Percentiles rank a stretch among this genome's conserved stretches.
Evolutionary conservation across 2,329 filamentous ascomycete genomes (phyloP).

Genomic region (Thielaviopsis musarum): DNA sequence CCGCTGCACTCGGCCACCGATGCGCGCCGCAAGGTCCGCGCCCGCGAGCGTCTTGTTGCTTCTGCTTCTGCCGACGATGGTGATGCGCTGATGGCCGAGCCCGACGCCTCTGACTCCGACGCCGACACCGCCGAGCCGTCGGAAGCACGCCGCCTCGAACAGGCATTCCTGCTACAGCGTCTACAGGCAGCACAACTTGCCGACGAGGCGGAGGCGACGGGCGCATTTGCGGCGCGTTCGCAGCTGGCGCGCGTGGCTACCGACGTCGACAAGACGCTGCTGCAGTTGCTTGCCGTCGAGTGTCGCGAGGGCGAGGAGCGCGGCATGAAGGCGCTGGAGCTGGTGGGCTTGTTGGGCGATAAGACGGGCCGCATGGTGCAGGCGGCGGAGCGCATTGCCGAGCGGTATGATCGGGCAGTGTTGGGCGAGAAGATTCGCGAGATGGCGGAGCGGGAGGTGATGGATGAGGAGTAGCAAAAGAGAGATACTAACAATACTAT

Average conservation of each 20-base stretch:
- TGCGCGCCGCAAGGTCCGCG: constrained; percentile 16
- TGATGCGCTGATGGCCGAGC: constrained; percentile 12
- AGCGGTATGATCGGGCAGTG: constrained; percentile 63
- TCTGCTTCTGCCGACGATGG: constrained; percentile 23
- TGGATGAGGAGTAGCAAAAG: constrained; percentile 2
- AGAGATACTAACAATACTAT: no score
- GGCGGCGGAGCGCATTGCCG: constrained; percentile 75
- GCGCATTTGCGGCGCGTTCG: constrained; percentile 42
- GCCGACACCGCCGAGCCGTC: constrained; percentile 19
- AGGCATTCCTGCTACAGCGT: constrained; percentile 60
- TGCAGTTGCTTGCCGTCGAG: constrained; percentile 78
- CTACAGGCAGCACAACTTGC: constrained; percentile 57
- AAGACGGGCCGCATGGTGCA: constrained; percentile 78
- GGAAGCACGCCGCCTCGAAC: constrained; percentile 53
- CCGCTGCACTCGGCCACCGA: constrained; percentile 37
- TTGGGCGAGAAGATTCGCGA: constrained; percentile 77
- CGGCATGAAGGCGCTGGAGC: constrained; percentile 86
- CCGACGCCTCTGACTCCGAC: constrained; percentile 17
- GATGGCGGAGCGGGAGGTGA: constrained; percentile 4
- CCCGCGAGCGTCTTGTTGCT: constrained; percentile 18
- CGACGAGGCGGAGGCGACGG: constrained; percentile 55
- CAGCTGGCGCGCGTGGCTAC: constrained; percentile 57
- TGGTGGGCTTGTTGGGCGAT: constrained; percentile 75
- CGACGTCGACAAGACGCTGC: constrained; percentile 74
- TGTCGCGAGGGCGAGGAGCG: constrained; percentile 85